Evolutionary conservation across 495 filamentous ascomycete genomes (phyloP), one percentile per base, ranked within the genome.

Genomic region (Aspergillus funiculosus): DNA sequence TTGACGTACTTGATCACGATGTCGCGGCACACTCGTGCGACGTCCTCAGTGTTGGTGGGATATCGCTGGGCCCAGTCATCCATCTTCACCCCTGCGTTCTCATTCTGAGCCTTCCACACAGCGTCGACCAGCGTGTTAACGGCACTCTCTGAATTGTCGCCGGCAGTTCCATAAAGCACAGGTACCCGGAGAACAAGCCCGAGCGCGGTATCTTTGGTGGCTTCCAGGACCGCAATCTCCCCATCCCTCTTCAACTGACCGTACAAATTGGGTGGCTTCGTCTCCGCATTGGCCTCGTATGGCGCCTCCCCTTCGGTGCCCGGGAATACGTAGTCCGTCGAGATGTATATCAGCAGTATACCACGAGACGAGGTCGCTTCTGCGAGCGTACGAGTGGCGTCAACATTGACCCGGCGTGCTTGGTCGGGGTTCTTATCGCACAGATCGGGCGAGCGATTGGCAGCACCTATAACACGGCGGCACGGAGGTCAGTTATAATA

Each of bases 281-380:
- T 76, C 15, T 68, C 53, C 3, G 81, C 72, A 48, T 81, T 74
- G 2, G 75, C 68, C 54, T 83, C 79, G 61, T 95, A 95, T 3
- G 90, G 90, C 9, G 89, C 90, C 19, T 91, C 83, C n/a, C 88
- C 86, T 22, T 81, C 82, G 14, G 54, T 72, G 11, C 90, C 90
- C 1, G 88, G 68, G 59, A 96, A 96, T 31, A 96, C 88, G 61
- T 96, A 96, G 69, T 96, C 90, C 29, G 90, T 95, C 0, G 87
- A 92, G 59, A 96, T 94, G 72, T 95, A 95, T 59, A 95, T 79
- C 22, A 95, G 73, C 38, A 94, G 60, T 50, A 82, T 79, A n/a
- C 63, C 64, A 8, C 79, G 77, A 11, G 67, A 53, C 13, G 79
- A 74, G 54, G 85, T 83, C 24, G 80, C 69, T 21, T 75, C 63